Base-by-base conservation (phyloP, 2,329 filamentous ascomycete genomes). In the Diaporthe nobilis region DNA sequence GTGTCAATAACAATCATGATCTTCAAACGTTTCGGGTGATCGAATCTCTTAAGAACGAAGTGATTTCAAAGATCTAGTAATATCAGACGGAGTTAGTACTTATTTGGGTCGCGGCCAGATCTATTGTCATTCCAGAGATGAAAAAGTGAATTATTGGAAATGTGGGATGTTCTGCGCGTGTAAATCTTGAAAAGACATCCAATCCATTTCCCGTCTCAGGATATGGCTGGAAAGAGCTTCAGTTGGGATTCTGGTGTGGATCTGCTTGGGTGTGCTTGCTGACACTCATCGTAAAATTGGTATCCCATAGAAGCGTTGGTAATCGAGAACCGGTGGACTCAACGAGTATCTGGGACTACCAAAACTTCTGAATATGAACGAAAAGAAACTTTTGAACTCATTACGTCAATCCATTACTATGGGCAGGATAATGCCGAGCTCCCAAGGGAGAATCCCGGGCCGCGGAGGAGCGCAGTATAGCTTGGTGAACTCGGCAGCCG, bases 401-500 rank as follows among this genome's bases (percentile, higher is more conserved):
- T 25, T n/a, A 51, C 3, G 8, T 8, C 25, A 55, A 31, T 31
- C 25, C 12, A 15, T 34, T 37, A n/a, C 31, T 37, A 3, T n/a
- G 10, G 12, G 20, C 8, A 13, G 8, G 20, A 37, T 39, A n/a
- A 39, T 22, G 34, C 20, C 57, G 57, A 37, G 4, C 17, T 60
- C 13, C 4, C 31, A 12, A 39, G 17, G 57, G 34, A n/a, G 13
- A 17, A 31, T 31, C 17, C 10, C 6, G 25, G 17, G n/a, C 53
- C 13, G 25, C 31, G 25, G 7, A 31, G 20, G 7, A 13, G 9
- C 25, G 20, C 2, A 37, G 15, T n/a, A 20, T 34, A 60, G 17
- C 31, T 22, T 55, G 31, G n/a, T 65, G 42, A 47, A 31, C 61
- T 65, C 61, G 61, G 61, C 61, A 34, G 61, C 61, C 39, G 61